Conservation (phyloP, 306 rosid species). For the Glycine latifolia region DNA sequence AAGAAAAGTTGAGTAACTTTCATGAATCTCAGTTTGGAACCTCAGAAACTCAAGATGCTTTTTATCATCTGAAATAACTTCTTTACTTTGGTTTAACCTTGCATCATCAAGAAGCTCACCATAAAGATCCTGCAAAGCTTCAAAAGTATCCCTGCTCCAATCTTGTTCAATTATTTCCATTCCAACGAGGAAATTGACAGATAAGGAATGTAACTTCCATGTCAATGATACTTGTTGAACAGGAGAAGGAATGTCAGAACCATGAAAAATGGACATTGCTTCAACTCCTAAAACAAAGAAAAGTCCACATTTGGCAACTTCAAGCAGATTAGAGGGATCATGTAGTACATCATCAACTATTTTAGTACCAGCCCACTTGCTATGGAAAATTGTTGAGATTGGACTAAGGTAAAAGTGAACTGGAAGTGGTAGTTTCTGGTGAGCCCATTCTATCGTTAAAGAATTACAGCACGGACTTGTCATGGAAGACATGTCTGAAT, state of each 20-base stretch:
- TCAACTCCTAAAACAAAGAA: conserved; percentile 88
- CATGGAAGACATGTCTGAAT: conserved; percentile 57
- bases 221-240: conserved; percentile 74
- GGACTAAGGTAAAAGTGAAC: conserved; percentile 84
- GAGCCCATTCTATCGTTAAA: conserved; percentile 75
- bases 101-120: conserved; percentile 75
- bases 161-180: conserved; percentile 83
- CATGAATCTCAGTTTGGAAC: conserved; percentile 79
- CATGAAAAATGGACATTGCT: conserved; percentile 72
- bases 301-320: conserved; percentile 81
- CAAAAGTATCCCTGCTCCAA: conserved; percentile 71
- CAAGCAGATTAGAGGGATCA: conserved; percentile 60
- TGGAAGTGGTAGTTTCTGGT: conserved; percentile 93
- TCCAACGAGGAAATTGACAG: conserved; percentile 83
- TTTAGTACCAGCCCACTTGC: conserved; percentile 60
- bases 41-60: conserved; percentile 61
- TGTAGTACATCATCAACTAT: conserved; percentile 52
- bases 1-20: conserved; percentile 75
- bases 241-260: conserved; percentile 64
- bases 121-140: conserved; percentile 87
- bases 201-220: conserved; percentile 92
- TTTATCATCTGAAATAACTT: conserved; percentile 43
- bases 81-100: conserved; percentile 49
- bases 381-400: conserved; percentile 69
- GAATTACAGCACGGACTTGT: conserved; percentile 52